Conservation (phyloP, 768 basidiomycete genomes). For the Rossbeevera mucosa region DNA sequence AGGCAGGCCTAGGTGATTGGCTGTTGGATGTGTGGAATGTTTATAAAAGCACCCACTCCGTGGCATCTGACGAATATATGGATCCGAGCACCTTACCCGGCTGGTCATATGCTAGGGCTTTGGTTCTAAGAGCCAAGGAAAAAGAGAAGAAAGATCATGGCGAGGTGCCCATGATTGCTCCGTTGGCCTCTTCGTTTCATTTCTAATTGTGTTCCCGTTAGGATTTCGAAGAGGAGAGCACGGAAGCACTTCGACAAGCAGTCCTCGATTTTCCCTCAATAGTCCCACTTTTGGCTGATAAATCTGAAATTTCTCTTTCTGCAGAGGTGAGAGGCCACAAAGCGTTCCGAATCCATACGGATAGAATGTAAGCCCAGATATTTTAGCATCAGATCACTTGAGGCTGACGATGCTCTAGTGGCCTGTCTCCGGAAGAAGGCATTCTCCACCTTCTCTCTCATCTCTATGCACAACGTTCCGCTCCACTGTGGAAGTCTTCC, state of each 20-base stretch:
- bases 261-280: slow-evolving; percentile 76
- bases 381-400: background rate
- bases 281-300: slow-evolving; percentile 79
- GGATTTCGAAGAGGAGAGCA: slow-evolving; percentile 53
- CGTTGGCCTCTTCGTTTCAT: background rate
- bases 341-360: slow-evolving; percentile 67
- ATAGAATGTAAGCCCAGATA: slow-evolving; percentile 47
- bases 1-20: slow-evolving; percentile 78
- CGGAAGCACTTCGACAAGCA: slow-evolving; percentile 66
- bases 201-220: slow-evolving; percentile 20
- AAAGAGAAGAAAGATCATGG: slow-evolving; percentile 40
- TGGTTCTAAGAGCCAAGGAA: slow-evolving; percentile 57
- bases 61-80: slow-evolving; percentile 28
- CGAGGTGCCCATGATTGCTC: slow-evolving; percentile 22
- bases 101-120: slow-evolving; percentile 66
- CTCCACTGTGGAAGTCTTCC: slow-evolving; percentile 77
- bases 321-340: slow-evolving; percentile 52
- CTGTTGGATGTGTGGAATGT: slow-evolving; percentile 56
- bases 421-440: slow-evolving; percentile 35
- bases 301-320: slow-evolving; percentile 67
- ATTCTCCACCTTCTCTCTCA: slow-evolving; percentile 79
- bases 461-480: slow-evolving; percentile 79
- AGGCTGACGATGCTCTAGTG: slow-evolving; percentile 26
- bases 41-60: slow-evolving; percentile 7
- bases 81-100: slow-evolving; percentile 70